These are phyloP conservation scores for Rhodotorula babjevae DNA, from an alignment of 768 basidiomycete genomes.

Conservation along the genomic window DNA sequence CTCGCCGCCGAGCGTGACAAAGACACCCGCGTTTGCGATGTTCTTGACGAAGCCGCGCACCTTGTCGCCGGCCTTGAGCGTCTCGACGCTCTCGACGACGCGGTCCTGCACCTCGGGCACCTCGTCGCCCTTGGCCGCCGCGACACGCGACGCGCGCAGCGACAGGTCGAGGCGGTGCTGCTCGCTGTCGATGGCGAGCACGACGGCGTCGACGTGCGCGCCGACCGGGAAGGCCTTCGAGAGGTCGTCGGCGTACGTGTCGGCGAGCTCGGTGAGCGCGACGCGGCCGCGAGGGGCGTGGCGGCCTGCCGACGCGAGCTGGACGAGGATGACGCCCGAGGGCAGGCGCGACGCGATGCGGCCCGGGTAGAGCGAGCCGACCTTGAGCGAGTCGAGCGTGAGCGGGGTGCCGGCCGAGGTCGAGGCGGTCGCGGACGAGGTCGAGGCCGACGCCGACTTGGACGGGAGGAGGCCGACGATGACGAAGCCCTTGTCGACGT, in stretches of 20 bases:
- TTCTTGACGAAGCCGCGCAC: slow-evolving; percentile 86
- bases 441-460: slow-evolving; percentile 39
- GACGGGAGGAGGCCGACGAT: slow-evolving; percentile 63
- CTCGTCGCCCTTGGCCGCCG: slow-evolving; percentile 43
- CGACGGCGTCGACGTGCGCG: slow-evolving; percentile 65
- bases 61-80: slow-evolving; percentile 65
- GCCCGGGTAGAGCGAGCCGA: slow-evolving; percentile 74
- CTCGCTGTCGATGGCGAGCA: slow-evolving; percentile 64
- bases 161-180: slow-evolving; percentile 73
- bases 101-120: slow-evolving; percentile 52
- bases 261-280: slow-evolving; percentile 73
- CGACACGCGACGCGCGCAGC: slow-evolving; percentile 66
- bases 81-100: slow-evolving; percentile 63
- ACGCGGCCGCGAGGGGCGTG: slow-evolving; percentile 65
- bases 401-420: slow-evolving; percentile 46
- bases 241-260: slow-evolving; percentile 58
- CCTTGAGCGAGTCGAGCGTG: slow-evolving; percentile 61
- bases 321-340: slow-evolving; percentile 69
- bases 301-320: slow-evolving; percentile 53
- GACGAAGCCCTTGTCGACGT: slow-evolving; percentile 76
- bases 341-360: slow-evolving; percentile 70
- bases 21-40: slow-evolving; percentile 78
- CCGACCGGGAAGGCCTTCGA: slow-evolving; percentile 53
- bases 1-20: slow-evolving; percentile 75
- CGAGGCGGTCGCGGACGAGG: slow-evolving; percentile 48